A percentile compares a stretch with the other conserved stretches of the same genome.
phyloP scores from a whole-genome alignment of 2,329 filamentous ascomycete genomes.

The Sclerotinia spermophila region DNA sequence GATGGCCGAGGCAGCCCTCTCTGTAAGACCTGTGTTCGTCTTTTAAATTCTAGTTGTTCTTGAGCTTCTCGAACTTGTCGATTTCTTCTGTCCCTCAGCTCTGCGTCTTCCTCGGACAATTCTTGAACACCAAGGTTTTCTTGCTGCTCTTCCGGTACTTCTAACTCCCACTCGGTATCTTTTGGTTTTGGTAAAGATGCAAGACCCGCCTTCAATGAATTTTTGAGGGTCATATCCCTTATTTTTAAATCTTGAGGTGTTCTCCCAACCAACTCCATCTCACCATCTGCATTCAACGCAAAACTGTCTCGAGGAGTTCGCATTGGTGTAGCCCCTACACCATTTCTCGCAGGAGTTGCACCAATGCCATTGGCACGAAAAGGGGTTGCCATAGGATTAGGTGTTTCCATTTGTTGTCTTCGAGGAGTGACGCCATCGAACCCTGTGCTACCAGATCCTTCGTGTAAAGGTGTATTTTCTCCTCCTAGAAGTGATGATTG shows the following conservation, averaged over 20 bases:
- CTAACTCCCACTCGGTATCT: constrained; percentile 90
- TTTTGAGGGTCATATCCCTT: constrained; percentile 64
- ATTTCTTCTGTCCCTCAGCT: constrained; percentile 76
- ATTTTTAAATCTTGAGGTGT: constrained; percentile 75
- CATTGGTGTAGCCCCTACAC: constrained; percentile 76
- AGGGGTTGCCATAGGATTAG: constrained; percentile 92
- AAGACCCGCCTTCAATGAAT: constrained; percentile 68
- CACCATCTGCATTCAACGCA: constrained; percentile 69
- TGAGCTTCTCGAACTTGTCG: constrained; percentile 66
- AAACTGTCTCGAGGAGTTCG: constrained; percentile 87
- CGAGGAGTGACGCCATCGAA: constrained; percentile 82
- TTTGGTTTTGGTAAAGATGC: constrained; percentile 86
- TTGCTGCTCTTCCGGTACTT: constrained; percentile 77
- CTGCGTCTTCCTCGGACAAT: constrained; percentile 56
- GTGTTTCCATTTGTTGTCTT: constrained; percentile 79
- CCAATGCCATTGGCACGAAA: constrained; percentile 64
- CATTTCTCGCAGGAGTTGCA: constrained; percentile 58
- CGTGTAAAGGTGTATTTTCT: constrained; percentile 85
- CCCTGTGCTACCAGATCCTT: constrained; percentile 77
- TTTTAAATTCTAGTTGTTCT: constrained; percentile 68
- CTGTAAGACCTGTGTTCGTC: constrained; percentile 91
- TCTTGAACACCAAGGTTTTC: constrained; percentile 52
- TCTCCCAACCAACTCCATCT: constrained; percentile 63
- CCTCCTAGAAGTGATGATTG: constrained; percentile 91
- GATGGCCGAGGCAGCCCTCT: constrained; percentile 73